Evolutionary conservation across 345 rosid species (phyloP), one percentile per base, ranked within the genome.

Genomic region (Geranium rotundifolium): DNA sequence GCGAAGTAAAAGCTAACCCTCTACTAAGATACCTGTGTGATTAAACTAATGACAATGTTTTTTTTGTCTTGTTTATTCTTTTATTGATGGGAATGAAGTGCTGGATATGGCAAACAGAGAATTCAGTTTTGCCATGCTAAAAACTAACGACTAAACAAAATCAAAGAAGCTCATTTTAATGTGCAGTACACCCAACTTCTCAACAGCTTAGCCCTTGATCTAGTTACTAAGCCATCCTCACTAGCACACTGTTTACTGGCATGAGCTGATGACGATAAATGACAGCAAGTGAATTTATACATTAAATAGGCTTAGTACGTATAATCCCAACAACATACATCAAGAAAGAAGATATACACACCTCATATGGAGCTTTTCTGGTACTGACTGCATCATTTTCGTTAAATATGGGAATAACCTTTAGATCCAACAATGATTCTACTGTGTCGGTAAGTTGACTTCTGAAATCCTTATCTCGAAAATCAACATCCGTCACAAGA

Each of bases 351-450:
- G 62, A 31, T 66, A 0, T 46, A 4, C 52, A 46, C 13, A 82
- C 99, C 99, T 90, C 97, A 62, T 95, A 95, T 15, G 99, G 99
- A 55, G 97, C 99, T 82, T 79, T 90, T 81, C 97, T 76, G 17
- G 97, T 90, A 82, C 99, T 95, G 37, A 95, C 75, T 46, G 99
- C 96, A 81, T 95, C 99, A 71, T 95, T 95, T 84, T 95, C 99
- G 66, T 95, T 95, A 67, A 95, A 85, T 68, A 95, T 82, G 4
- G 99, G 99, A 73, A 90, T 68, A 74, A 95, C 97, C 70, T 73
- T 90, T 65, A 85, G 69, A 34, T 74, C 69, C 17, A 95, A 63
- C 68, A 95, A 78, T 7, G 97, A 85, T 67, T 75, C 66, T 19
- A 95, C 89, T 0, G 99, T 90, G 66, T 90, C 92, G 75, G 54